Conservation (phyloP, 1,139 yeast genomes). For the Neolecta irregularis region DNA sequence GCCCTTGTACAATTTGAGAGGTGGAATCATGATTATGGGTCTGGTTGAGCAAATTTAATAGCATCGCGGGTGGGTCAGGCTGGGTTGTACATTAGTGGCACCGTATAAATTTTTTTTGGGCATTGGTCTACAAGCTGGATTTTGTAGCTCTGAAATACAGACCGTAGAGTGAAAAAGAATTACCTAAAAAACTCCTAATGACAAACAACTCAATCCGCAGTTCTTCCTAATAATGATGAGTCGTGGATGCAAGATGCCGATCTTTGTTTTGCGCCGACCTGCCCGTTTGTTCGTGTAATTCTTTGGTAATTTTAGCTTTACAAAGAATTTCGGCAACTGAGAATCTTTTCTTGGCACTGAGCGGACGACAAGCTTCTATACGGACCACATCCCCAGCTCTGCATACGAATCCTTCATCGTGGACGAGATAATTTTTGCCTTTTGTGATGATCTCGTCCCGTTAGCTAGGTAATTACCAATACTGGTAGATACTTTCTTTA, state of each 20-base stretch:
- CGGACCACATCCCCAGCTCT: slow-evolving; percentile 90
- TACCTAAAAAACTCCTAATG: too few relatives aligned
- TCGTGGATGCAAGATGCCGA: too few relatives aligned
- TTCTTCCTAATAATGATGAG: too few relatives aligned
- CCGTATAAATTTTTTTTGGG: not conserved
- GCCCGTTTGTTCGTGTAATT: slow-evolving; percentile 1
- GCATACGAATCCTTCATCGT: slow-evolving; percentile 82
- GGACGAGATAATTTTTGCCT: slow-evolving; percentile 77
- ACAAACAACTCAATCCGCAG: too few relatives aligned
- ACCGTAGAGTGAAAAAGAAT: too few relatives aligned
- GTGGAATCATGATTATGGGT: slow-evolving; percentile 34
- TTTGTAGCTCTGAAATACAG: too few relatives aligned
- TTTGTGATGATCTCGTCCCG: slow-evolving; percentile 42
- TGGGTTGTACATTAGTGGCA: not conserved
- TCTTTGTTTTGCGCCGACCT: too few relatives aligned
- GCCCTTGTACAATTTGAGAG: slow-evolving; percentile 68
- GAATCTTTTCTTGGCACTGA: slow-evolving; percentile 68
- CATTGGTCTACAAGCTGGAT: too few relatives aligned
- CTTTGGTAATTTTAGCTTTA: slow-evolving; percentile 23
- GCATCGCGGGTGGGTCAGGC: not conserved
- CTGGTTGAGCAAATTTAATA: not conserved
- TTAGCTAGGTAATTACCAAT: not conserved
- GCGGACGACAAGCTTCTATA: slow-evolving; percentile 67
- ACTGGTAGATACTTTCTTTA: not conserved
- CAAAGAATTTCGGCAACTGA: slow-evolving; percentile 86